Percentiles rank a stretch among this genome's conserved stretches.
phyloP scores from a whole-genome alignment of 1,284 basidiomycete genomes.

The Tilletia caries region DNA sequence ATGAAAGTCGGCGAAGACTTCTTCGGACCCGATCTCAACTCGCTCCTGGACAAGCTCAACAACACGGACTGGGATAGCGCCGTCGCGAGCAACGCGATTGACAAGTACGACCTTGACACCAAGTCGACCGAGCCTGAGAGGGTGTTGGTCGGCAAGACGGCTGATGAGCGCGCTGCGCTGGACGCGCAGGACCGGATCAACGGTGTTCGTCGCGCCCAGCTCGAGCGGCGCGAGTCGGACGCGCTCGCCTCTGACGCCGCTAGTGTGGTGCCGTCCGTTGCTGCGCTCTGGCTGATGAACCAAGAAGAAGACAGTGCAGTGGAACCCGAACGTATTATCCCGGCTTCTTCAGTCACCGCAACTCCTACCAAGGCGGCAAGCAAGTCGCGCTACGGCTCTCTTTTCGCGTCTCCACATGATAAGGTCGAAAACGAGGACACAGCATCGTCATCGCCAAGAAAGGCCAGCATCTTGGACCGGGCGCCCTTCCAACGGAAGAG shows the following conservation, averaged over 20 bases:
- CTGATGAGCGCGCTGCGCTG: conserved; percentile 9
- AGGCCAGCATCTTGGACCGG: conserved; percentile 31
- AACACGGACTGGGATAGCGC: conserved; percentile 28
- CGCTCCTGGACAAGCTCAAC: conserved; percentile 37
- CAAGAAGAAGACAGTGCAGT: conserved; percentile 15
- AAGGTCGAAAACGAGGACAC: background rate
- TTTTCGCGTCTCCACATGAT: conserved; percentile 6
- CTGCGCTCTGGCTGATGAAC: conserved; percentile 43
- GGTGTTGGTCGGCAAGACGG: background rate
- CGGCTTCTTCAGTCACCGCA: background rate
- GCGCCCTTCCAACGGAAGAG: conserved; percentile 20
- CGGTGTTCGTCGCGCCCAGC: background rate
- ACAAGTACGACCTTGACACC: conserved; percentile 18
- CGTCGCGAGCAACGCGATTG: conserved; percentile 11
- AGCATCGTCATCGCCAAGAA: conserved; percentile 15
- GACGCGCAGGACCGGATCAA: conserved; percentile 9
- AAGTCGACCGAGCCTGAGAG: too few species aligned
- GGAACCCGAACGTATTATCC: background rate
- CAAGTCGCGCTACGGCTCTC: conserved; percentile 1
- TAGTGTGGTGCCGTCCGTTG: conserved; percentile 38
- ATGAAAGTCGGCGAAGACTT: conserved; percentile 50
- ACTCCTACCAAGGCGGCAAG: background rate
- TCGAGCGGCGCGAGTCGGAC: background rate
- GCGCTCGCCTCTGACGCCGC: conserved; percentile 10
- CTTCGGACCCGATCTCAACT: conserved; percentile 37